Conservation (phyloP, 768 basidiomycete species). For the Russula olivacea region DNA sequence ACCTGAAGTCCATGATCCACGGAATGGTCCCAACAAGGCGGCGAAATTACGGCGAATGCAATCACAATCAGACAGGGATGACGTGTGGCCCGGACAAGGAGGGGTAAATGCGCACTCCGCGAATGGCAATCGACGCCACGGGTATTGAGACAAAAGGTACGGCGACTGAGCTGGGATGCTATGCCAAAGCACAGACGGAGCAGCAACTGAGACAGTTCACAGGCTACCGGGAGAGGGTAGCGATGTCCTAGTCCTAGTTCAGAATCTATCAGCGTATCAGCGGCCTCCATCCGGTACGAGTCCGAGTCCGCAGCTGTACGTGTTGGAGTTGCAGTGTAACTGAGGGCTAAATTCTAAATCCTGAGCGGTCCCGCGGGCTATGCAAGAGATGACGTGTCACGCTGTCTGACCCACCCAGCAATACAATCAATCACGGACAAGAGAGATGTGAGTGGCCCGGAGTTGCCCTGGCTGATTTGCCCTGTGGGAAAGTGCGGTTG, state of each 20-base stretch:
- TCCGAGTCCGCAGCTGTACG: background rate
- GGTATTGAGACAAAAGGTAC: background rate
- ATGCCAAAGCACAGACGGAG: background rate
- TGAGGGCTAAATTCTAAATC: background rate
- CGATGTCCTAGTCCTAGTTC: background rate
- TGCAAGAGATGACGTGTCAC: background rate
- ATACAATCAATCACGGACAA: background rate
- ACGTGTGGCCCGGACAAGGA: conserved; percentile 1
- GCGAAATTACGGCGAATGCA: conserved; percentile 5
- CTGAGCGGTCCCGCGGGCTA: background rate
- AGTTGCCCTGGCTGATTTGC: background rate
- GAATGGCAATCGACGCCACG: conserved; percentile 1
- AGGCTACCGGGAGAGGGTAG: conserved; percentile 2
- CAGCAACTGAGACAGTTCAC: conserved; percentile 1
- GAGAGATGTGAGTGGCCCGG: background rate
- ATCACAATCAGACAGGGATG: conserved; percentile 1
- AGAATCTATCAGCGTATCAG: conserved; percentile 8
- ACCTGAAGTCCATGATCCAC: conserved; percentile 20
- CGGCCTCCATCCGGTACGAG: background rate
- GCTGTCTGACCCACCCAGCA: background rate
- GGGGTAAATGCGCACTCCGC: background rate
- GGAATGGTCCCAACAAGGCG: background rate
- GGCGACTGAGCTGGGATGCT: background rate
- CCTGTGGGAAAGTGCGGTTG: background rate
- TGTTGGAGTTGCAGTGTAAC: background rate